phyloP scores from a whole-genome alignment of 257 asterid genomes.

The Solanum clarkiae region DNA sequence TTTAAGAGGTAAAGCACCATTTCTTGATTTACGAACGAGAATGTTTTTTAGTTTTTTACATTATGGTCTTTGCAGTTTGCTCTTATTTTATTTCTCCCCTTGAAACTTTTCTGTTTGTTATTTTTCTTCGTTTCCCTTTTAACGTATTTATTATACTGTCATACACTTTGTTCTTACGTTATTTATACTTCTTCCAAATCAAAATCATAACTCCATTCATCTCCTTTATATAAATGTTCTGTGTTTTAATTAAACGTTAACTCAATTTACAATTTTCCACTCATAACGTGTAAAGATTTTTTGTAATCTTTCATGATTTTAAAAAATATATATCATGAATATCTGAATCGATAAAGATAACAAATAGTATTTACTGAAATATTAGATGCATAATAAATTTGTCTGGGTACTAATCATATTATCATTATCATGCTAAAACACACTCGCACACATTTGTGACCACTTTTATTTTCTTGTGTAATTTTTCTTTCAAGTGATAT shows the following conservation, averaged over 20 bases:
- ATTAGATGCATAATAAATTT: not conserved
- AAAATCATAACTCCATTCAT: too few species aligned
- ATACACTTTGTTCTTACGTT: not conserved
- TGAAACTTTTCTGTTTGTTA: not conserved
- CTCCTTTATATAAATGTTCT: not conserved
- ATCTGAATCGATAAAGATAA: too few species aligned
- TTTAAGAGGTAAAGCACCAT: not conserved
- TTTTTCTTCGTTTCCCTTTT: not conserved
- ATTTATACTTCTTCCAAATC: not conserved
- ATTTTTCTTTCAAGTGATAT: not conserved
- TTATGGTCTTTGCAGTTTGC: not conserved
- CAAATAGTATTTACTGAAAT: not conserved
- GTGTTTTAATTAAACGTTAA: too few species aligned
- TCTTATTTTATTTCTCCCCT: not conserved
- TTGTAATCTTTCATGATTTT: too few species aligned
- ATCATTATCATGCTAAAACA: not conserved
- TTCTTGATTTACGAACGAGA: not conserved
- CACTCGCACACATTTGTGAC: not conserved
- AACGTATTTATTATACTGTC: not conserved
- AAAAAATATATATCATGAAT: not conserved
- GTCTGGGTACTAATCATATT: not conserved
- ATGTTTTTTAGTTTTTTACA: not conserved
- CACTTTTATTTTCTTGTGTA: not conserved
- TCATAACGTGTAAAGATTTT: too few species aligned
- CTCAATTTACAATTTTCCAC: too few species aligned